phyloP scores from a whole-genome alignment of 495 filamentous ascomycete species.

The Terfezia boudieri region DNA sequence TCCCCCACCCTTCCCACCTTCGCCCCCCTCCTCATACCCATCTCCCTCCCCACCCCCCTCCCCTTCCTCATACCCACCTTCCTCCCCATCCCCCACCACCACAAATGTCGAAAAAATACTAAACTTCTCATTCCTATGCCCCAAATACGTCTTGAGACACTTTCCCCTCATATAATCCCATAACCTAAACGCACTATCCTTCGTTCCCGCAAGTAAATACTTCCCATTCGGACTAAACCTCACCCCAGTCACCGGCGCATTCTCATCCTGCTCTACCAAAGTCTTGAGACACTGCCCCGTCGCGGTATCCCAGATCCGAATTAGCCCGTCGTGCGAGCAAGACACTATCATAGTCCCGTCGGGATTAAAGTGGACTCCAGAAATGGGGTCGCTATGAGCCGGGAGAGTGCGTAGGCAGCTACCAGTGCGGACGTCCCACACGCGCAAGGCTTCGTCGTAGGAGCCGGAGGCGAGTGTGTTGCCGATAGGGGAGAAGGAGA shows the following conservation, averaged over 20 bases:
- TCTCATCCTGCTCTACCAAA: conserved; percentile 74
- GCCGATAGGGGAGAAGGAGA: conserved; percentile 88
- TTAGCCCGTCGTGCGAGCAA: conserved; percentile 75
- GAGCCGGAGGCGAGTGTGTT: conserved; percentile 88
- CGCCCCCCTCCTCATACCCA: conserved; percentile 19
- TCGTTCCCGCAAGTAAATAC: conserved; percentile 72
- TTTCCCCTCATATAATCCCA: conserved; percentile 84
- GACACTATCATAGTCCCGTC: conserved; percentile 82
- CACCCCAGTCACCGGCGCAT: conserved; percentile 72
- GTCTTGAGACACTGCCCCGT: conserved; percentile 91
- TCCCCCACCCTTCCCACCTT: neutral
- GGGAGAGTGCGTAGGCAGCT: conserved; percentile 71
- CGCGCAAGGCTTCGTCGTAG: conserved; percentile 88
- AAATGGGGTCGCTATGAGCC: conserved; percentile 84
- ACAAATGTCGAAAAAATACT: conserved; percentile 62
- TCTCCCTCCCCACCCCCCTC: too few relatives aligned
- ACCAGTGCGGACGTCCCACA: conserved; percentile 84
- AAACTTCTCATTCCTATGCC: conserved; percentile 66
- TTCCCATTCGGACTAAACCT: conserved; percentile 85
- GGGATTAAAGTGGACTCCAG: conserved; percentile 74
- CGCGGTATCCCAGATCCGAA: conserved; percentile 85
- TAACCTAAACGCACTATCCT: conserved; percentile 71
- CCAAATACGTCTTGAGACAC: conserved; percentile 92
- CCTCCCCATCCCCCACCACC: conserved; percentile 28
- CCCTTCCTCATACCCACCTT: too few relatives aligned